Evolutionary conservation across 768 basidiomycete genomes (phyloP).

Genomic region (Leccinum pellstonianum): DNA sequence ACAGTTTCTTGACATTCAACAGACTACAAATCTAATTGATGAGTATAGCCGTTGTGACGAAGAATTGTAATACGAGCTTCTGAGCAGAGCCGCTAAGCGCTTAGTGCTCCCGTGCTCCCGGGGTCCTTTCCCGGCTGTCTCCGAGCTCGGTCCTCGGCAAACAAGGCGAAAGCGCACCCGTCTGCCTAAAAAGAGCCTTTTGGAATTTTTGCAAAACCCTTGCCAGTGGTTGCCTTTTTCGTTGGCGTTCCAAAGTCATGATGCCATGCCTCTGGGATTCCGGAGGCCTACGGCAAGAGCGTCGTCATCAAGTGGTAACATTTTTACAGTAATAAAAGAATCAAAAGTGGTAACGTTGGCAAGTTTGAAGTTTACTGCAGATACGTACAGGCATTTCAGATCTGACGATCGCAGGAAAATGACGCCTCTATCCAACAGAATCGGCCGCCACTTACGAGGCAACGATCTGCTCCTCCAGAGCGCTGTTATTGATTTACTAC

Average conservation of each 20-base stretch:
- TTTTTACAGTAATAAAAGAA: too few species aligned
- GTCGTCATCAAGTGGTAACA: not conserved
- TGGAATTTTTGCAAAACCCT: not conserved
- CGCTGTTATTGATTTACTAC: not conserved
- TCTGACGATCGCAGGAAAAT: not conserved
- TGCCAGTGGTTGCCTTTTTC: not conserved
- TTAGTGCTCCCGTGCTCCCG: too few species aligned
- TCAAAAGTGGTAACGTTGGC: not conserved
- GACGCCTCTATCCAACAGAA: not conserved
- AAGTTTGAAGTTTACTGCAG: not conserved
- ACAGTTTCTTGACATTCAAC: too few species aligned
- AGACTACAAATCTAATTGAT: too few species aligned
- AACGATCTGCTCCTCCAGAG: not conserved
- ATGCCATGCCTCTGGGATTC: too few species aligned
- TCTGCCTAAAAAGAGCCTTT: not conserved
- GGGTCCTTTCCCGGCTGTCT: too few species aligned
- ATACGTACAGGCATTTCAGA: not conserved
- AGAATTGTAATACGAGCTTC: too few species aligned
- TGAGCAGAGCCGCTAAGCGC: too few species aligned
- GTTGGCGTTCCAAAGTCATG: not conserved
- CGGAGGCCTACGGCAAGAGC: not conserved
- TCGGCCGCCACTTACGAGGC: not conserved
- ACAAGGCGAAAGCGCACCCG: too few species aligned
- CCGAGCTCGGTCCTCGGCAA: too few species aligned
- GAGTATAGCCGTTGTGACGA: too few species aligned